Base-by-base conservation (phyloP, 352 stramenopile genomes). In the Phytopythium oedochilum region DNA sequence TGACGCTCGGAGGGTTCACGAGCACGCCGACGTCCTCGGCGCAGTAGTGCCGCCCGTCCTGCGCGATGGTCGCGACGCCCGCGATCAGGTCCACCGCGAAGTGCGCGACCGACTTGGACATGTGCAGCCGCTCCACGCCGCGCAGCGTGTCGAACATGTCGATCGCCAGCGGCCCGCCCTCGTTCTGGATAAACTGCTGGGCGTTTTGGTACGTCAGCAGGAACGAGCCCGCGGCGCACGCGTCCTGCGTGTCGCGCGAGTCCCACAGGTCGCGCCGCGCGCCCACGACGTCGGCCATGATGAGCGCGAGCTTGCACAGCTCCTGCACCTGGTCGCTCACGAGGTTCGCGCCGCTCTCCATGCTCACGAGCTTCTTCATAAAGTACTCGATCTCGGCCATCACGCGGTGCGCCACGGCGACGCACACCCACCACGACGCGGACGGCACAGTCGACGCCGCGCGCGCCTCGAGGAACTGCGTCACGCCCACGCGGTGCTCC, bases 141-240 rank as follows among this genome's bases (percentile, higher is more conserved):
- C 61, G 60, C 20, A 87, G 61, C 3, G 53, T 66, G 40, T 84
- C 76, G 40, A 87, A 81, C 69, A 81, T 76, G 40, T 86, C 73
- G 50, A 75, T 72, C 25, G 71, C 73, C 47, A 87, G 17, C 11
- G 66, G 59, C 0, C 76, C 76, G 22, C 76, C 71, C 42, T 87
- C 76, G 39, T 75, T 81, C 52, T 84, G 68, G 35, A 87, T 83
- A 49, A 87, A 84, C 51, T 83, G 71, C 61, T 87, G 71, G 9
- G 70, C 67, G 53, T 77, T 81, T 40, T 73, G 69, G 55, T 68
- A 75, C 9, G 75, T 70, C 17, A 86, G 63, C 51, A 80, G 51
- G 59, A 83, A 80, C 12, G 75, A 80, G 2, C 73, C 75, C 14
- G 68, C 60, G 12, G 60, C 58, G 39, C 63, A 81, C 14, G 69